Base-by-base conservation (phyloP, 495 filamentous ascomycete genomes). In the Aspergillus sparsus region DNA sequence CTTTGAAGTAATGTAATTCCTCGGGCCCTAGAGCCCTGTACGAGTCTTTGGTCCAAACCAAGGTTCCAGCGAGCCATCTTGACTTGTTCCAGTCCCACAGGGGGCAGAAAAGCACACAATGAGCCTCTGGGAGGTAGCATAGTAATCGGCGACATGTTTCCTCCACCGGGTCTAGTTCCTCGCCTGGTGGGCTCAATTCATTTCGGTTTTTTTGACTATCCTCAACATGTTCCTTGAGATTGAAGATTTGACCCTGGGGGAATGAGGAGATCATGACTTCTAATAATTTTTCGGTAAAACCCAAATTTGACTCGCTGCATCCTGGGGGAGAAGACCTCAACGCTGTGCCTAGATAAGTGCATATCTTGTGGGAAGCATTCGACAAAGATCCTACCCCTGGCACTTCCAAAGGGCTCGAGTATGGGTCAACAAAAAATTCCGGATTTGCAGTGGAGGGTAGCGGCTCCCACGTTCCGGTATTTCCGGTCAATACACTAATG, bases 61-160 rank as follows among this genome's bases (percentile, higher is more conserved):
- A 69, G 0, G 77, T 77, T 3, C 84, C 84, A 0, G 85, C 78
- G 68, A 84, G 85, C 86, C 87, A 89, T 33, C 83, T 71, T 4
- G 82, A 80, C 51, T 80, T 75, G 36, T 82, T 80, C 46, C 81
- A 78, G 57, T 88, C 83, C 80, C 85, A 88, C 5, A 89, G 66
- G 0, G 87, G 85, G 49, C 83, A 74, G 58, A 86, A 83, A 6
- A 83, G 73, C 3, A 85, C 74, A 49, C 73, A 83, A 36, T 80
- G 74, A 3, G 84, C 84, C 10, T 72, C 72, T 6, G 83, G 79
- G 49, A 88, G 69, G 12, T 62, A 15, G 5, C 31, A 32, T 4
- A 35, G 32, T 6, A 65, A n/a, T 37, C 39, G 49, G 5, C n/a
- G 49, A 56, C 45, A 55, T 21, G 56, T 35, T 7, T 39, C 45